A percentile compares a stretch with the other conserved stretches of the same genome.
phyloP scores from a whole-genome alignment of 2,329 filamentous ascomycete genomes.

The Monosporascus sp. region DNA sequence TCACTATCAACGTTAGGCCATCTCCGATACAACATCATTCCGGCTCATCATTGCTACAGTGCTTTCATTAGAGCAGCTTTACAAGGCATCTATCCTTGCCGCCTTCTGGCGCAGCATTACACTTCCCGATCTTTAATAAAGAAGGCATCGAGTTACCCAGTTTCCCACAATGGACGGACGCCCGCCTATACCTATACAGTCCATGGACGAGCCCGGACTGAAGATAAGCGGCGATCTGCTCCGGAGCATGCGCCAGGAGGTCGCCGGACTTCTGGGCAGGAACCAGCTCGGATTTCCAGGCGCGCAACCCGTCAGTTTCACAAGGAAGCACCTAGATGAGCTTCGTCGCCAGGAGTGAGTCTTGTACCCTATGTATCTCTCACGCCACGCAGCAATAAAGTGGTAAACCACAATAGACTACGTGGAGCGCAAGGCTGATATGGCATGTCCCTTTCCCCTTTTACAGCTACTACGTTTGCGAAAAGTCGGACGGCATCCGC shows the following conservation, averaged over 20 bases:
- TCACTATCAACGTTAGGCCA: too few relatives aligned
- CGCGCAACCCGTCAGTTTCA: constrained; percentile 92
- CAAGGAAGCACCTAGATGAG: constrained; percentile 75
- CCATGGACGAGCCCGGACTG: constrained; percentile 59
- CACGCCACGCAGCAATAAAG: too few relatives aligned
- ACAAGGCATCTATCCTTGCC: too few relatives aligned
- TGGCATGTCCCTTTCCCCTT: constrained; percentile 1
- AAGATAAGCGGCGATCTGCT: constrained; percentile 60
- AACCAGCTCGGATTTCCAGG: constrained; percentile 70
- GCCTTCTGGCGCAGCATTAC: too few relatives aligned
- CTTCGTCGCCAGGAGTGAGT: constrained; percentile 70
- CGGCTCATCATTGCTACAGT: too few relatives aligned
- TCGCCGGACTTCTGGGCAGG: constrained; percentile 70
- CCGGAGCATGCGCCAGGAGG: constrained; percentile 61
- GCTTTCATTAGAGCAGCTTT: too few relatives aligned
- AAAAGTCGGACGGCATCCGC: constrained; percentile 95
- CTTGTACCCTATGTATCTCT: too few relatives aligned
- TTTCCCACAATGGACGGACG: neutral
- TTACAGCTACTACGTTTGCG: constrained; percentile 84
- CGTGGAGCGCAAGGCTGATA: too few relatives aligned
- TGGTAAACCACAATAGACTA: too few relatives aligned
- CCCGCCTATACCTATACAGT: constrained; percentile 32
- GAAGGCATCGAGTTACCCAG: too few relatives aligned
- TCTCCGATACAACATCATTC: too few relatives aligned
- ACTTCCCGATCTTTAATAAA: too few relatives aligned